These are phyloP conservation scores for Tolypocladium album DNA, from an alignment of 2,329 filamentous ascomycete genomes.

Conservation along the genomic window DNA sequence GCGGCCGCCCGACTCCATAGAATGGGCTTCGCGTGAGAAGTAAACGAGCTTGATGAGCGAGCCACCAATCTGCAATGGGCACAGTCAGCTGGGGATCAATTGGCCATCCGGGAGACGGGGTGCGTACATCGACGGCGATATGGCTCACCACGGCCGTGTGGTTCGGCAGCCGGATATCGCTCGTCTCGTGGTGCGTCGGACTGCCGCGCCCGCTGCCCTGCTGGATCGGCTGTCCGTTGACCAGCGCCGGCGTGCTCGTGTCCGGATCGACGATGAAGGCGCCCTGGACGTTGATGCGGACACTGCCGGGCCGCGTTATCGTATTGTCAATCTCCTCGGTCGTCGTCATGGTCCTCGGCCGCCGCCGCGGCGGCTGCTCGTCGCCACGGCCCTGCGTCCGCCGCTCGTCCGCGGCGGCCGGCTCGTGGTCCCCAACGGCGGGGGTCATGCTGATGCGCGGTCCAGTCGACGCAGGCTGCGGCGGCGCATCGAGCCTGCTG, in stretches of 20 bases:
- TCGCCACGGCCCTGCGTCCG: background rate
- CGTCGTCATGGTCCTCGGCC: slow-evolving; percentile 28
- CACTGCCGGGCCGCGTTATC: slow-evolving; percentile 54
- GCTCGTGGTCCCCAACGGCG: slow-evolving; percentile 4
- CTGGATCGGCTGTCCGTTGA: slow-evolving; percentile 8
- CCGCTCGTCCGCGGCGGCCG: background rate
- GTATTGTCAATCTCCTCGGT: slow-evolving; percentile 50
- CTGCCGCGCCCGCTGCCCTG: slow-evolving; percentile 31
- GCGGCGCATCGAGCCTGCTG: slow-evolving; percentile 1
- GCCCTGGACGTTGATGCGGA: slow-evolving; percentile 92
- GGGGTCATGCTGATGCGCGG: slow-evolving; percentile 5
- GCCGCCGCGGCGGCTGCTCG: background rate
- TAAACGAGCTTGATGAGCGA: slow-evolving; percentile 95
- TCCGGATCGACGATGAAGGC: slow-evolving; percentile 93
- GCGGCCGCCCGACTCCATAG: slow-evolving; percentile 71
- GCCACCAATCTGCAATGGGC: slow-evolving; percentile 67
- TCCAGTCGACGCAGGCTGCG: background rate
- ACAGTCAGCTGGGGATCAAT: background rate
- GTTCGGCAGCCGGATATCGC: slow-evolving; percentile 91
- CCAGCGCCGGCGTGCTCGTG: slow-evolving; percentile 37
- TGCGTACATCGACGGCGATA: slow-evolving; percentile 82
- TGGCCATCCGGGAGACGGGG: background rate
- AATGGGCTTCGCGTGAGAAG: slow-evolving; percentile 80
- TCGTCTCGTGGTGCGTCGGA: slow-evolving; percentile 56
- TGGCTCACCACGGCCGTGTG: slow-evolving; percentile 94